Conservation (phyloP, 306 rosid genomes). For the Vigna reflexopilosa region DNA sequence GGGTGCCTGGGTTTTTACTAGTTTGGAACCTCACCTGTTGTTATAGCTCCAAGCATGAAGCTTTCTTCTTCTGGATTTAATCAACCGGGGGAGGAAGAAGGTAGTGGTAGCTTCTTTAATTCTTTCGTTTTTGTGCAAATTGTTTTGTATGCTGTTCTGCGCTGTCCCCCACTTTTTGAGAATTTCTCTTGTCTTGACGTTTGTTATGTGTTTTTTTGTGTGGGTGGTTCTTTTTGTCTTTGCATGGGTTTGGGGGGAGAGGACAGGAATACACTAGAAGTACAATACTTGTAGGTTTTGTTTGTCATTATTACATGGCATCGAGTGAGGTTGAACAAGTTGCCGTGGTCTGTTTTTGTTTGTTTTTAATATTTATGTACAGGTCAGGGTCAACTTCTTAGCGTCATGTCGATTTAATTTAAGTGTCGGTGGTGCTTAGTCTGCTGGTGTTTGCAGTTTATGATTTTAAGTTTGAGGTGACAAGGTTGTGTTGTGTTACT, state of each 20-base stretch:
- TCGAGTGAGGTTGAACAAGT: conserved; percentile 8
- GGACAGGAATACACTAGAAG: not conserved
- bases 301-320: conserved; percentile 34
- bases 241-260: conserved; percentile 7
- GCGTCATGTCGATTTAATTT: conserved; percentile 12
- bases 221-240: conserved; percentile 29
- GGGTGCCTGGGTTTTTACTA: conserved; percentile 41
- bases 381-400: conserved; percentile 1
- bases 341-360: conserved; percentile 1
- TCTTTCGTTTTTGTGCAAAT: conserved; percentile 10
- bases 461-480: conserved; percentile 25
- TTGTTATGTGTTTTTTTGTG: not conserved
- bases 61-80: conserved; percentile 63
- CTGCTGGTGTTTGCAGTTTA: conserved; percentile 15
- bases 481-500: conserved; percentile 5
- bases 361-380: not conserved
- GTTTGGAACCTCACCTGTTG: conserved; percentile 40
- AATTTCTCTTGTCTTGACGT: not conserved
- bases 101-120: conserved; percentile 36
- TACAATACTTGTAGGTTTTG: not conserved
- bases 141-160: not conserved
- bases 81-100: conserved; percentile 68
- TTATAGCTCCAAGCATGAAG: conserved; percentile 53
- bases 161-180: not conserved
- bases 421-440: conserved; percentile 11